Evolutionary conservation across 2,329 filamentous ascomycete species (phyloP), one percentile per base, ranked within the genome.

Genomic region (Didymella glomerata): DNA sequence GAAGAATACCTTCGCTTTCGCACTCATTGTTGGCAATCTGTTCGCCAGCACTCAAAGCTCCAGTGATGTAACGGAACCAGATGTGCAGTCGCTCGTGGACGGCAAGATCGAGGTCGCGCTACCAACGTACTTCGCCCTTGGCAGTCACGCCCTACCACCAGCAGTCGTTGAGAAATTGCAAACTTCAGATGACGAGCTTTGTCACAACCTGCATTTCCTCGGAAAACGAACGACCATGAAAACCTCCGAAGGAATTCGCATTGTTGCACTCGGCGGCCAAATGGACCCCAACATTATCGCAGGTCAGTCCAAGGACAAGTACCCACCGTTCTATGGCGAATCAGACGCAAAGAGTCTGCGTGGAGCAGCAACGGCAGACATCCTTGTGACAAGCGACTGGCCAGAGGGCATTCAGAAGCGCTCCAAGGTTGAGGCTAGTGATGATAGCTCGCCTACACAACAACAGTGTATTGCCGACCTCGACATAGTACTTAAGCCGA

Each of bases 51-150:
- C 82, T 24, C 68, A 77, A 30, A 72, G 73, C 13, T 64, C 73
- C 4, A 74, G 73, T 0, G 78, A 82, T 1, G 83, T 88, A 45
- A 84, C 90, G 51, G 82, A 88, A 40, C 82, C 86, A 13, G 74
- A 71, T 45, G 78, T 95, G 5, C 79, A 82, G 11, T 83, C 85
- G 10, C 84, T 99, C 3, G 78, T 98, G 0, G 79, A 85, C 25
- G 92, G 92, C n/a, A 82, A 85, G 11, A 88, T 96, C 51, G 74
- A 82, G 22, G 82, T 98, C 4, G 89, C 93, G 3, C 80, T 98
- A 0, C 89, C 93, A 1, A 96, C 90, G 9, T 99, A 99, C 79
- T 99, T 98, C 75, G 92, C 91, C 2, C 83, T 97, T 60, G 93
- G 91, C 66, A 88, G 82, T 36, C 83, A 83, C 46, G 80, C 88